Base-by-base conservation (phyloP, 2,329 filamentous ascomycete genomes). In the Phyllosticta paracitricarpa region DNA sequence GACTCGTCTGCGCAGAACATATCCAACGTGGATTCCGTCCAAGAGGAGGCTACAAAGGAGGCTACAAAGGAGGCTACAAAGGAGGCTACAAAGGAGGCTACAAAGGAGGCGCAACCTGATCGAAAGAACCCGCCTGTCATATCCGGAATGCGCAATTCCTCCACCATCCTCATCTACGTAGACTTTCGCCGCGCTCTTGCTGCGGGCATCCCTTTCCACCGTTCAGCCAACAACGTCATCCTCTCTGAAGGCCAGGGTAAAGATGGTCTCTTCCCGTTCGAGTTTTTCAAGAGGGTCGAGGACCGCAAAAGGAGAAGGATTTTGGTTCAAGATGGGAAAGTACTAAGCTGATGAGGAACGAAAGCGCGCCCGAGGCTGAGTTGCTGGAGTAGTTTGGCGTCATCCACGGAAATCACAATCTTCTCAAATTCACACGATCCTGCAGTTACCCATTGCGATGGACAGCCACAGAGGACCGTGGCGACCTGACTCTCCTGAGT, bases 121-220 rank as follows among this genome's bases (percentile, higher is more conserved):
- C 17, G 9, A 7, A 54, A 28, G 6, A 58, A 19, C 17, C 67
- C 68, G n/a, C 71, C 71, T 0, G 88, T 92, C 2, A 82, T 93
- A 25, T 91, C 87, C 51, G 91, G 91, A 0, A 95, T 96, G 89
- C 80, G 93, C 24, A 79, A 71, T n/a, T 73, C 71, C 9, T 76
- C 74, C 69, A 65, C 90, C 85, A 71, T 72, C 4, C 70, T 96
- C 64, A 81, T 97, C 28, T 89, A 89, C 74, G 77, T 96, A 61
- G 85, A 96, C 74, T 75, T 96, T 28, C 75, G 78, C 72, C 78
- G 78, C 68, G 87, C 89, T 66, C 70, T 96, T 67, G 75, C 76
- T 52, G 84, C 76, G 0, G 79, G 79, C 0, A 75, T 91, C 65
- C 79, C 80, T 69, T 96, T 92, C 82, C 95, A 89, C 85, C 72